These are phyloP conservation scores for Xylaria sp. DNA, from an alignment of 2,329 filamentous ascomycete genomes.

Conservation along the genomic window DNA sequence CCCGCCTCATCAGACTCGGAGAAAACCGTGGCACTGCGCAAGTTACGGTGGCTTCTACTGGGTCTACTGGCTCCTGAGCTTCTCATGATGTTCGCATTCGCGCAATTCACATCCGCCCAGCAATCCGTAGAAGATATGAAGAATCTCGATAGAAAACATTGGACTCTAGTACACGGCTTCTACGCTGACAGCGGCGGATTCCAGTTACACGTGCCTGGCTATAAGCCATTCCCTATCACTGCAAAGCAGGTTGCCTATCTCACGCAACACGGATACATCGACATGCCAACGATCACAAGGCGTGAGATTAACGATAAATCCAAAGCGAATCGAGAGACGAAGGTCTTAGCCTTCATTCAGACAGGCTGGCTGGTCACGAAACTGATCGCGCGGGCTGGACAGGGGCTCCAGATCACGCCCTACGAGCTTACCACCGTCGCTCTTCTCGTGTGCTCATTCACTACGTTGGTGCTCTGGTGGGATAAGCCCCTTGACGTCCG, in stretches of 20 bases:
- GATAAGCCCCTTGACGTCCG: conserved; percentile 29
- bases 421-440: conserved; percentile 28
- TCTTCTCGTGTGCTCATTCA: conserved; percentile 24
- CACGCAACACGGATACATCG: conserved; percentile 17
- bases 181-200: conserved; percentile 32
- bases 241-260: conserved; percentile 29
- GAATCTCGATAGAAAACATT: conserved; percentile 1
- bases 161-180: conserved; percentile 29
- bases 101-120: conserved; percentile 21
- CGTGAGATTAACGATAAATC: conserved; percentile 30
- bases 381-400: conserved; percentile 17
- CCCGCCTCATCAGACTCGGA: conserved; percentile 14
- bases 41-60: conserved; percentile 26
- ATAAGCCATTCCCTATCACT: conserved; percentile 23
- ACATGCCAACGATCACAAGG: conserved; percentile 23
- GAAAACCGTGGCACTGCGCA: neutral
- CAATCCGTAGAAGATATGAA: conserved; percentile 30
- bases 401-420: conserved; percentile 23
- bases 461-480: conserved; percentile 28
- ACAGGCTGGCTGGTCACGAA: conserved; percentile 25
- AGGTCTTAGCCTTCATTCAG: conserved; percentile 24
- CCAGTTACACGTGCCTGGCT: conserved; percentile 3
- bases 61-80: conserved; percentile 27
- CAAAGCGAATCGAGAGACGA: conserved; percentile 24
- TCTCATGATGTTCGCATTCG: conserved; percentile 26